Percentiles rank a stretch among this genome's conserved stretches.
Conservation (phyloP, 2,329 filamentous ascomycete genomes). For the Fusarium tricinctum region DNA sequence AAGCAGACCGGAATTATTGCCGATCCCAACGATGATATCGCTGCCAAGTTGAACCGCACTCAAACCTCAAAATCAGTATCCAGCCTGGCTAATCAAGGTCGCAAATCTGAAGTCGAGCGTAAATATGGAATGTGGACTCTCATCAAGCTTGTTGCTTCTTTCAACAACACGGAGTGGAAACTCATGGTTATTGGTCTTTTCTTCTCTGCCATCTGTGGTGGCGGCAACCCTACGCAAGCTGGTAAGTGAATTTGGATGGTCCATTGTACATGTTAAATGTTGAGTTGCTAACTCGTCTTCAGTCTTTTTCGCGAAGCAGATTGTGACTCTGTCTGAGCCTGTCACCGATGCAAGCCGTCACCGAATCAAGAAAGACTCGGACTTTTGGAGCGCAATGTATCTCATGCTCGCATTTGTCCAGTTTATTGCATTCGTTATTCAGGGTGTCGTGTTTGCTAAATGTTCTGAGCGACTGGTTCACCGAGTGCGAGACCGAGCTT, state of each 20-base stretch:
- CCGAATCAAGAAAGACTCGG: slow-evolving; percentile 75
- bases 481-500: slow-evolving; percentile 84
- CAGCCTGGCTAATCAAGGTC: slow-evolving; percentile 75
- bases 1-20: slow-evolving; percentile 59
- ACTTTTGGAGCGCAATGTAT: slow-evolving; percentile 93
- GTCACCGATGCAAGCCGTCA: slow-evolving; percentile 65
- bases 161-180: slow-evolving; percentile 80
- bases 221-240: slow-evolving; percentile 76
- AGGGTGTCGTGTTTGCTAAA: slow-evolving; percentile 83
- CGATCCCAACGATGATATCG: slow-evolving; percentile 74
- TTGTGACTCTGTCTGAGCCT: slow-evolving; percentile 74
- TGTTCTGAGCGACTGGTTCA: slow-evolving; percentile 90
- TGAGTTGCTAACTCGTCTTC: slow-evolving; percentile 58
- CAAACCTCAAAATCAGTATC: slow-evolving; percentile 73
- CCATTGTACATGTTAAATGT: not conserved
- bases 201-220: slow-evolving; percentile 82
- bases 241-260: slow-evolving; percentile 39
- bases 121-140: slow-evolving; percentile 81
- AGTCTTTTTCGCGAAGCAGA: slow-evolving; percentile 91
- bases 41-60: slow-evolving; percentile 68
- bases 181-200: slow-evolving; percentile 80
- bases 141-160: slow-evolving; percentile 82
- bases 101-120: slow-evolving; percentile 61
- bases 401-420: slow-evolving; percentile 84
- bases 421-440: slow-evolving; percentile 75